Conservation (phyloP, 2,329 filamentous ascomycete genomes). For the Seiridium cupressi region DNA sequence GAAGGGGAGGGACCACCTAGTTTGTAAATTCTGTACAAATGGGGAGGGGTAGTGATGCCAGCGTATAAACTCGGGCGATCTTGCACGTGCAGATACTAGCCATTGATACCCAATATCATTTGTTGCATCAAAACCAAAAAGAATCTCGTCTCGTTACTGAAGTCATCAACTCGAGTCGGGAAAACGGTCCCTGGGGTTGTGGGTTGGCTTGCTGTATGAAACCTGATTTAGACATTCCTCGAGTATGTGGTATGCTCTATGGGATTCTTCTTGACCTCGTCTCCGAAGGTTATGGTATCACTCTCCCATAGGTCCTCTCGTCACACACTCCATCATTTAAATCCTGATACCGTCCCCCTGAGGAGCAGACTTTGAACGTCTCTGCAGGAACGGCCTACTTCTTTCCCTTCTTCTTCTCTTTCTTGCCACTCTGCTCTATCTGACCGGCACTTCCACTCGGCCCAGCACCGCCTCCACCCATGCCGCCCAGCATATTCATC, state of each 20-base stretch:
- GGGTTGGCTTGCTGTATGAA: not conserved
- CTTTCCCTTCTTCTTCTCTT: conserved; percentile 38
- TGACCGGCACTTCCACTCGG: conserved; percentile 23
- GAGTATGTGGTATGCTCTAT: conserved; percentile 2
- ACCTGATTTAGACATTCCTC: not conserved
- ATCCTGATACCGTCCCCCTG: not conserved
- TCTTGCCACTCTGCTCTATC: conserved; percentile 36
- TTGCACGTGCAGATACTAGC: not conserved
- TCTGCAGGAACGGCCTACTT: not conserved
- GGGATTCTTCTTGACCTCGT: conserved; percentile 12
- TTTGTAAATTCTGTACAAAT: not conserved
- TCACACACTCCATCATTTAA: conserved; percentile 5
- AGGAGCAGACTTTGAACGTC: too few species aligned
- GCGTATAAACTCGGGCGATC: not conserved
- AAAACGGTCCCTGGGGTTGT: too few species aligned
- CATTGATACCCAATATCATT: conserved; percentile 14
- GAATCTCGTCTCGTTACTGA: too few species aligned
- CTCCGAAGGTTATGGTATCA: conserved; percentile 15
- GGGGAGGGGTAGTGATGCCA: not conserved
- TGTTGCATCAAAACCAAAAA: not conserved
- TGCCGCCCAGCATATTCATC: conserved; percentile 19
- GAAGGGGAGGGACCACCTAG: not conserved
- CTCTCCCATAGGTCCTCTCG: conserved; percentile 4
- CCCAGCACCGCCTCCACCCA: conserved; percentile 23
- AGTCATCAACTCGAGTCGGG: too few species aligned